Conservation (phyloP, 2,329 filamentous ascomycete species). For the Zymoseptoria passerinii region DNA sequence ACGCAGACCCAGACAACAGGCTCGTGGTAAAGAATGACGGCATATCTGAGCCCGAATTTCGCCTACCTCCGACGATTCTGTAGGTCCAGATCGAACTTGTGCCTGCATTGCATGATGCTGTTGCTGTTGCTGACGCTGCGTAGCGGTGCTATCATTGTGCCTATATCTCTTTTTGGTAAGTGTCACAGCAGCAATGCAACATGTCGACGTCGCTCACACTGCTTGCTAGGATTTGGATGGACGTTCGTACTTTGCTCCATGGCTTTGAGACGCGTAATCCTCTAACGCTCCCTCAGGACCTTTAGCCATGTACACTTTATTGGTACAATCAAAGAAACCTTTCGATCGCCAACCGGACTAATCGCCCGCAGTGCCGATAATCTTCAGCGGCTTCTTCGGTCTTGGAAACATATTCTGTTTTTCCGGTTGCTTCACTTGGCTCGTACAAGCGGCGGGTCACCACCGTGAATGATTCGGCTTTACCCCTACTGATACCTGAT, state of each 20-base stretch:
- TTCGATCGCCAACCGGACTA: conserved; percentile 11
- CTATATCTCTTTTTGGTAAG: conserved; percentile 69
- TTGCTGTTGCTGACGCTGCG: conserved; percentile 13
- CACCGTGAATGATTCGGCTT: neutral
- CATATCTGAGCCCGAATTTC: conserved; percentile 74
- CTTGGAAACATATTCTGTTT: conserved; percentile 58
- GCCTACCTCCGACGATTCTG: conserved; percentile 57
- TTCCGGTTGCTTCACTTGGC: conserved; percentile 47
- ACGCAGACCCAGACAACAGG: conserved; percentile 33
- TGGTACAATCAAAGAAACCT: conserved; percentile 3
- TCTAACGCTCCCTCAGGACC: conserved; percentile 7
- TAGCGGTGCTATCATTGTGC: conserved; percentile 65
- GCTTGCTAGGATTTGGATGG: conserved; percentile 14
- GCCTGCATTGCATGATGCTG: conserved; percentile 1
- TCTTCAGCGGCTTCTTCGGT: conserved; percentile 42
- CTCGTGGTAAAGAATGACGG: conserved; percentile 50
- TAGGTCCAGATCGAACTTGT: conserved; percentile 14
- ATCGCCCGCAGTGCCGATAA: conserved; percentile 38
- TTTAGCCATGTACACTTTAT: conserved; percentile 16
- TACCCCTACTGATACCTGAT: conserved; percentile 11
- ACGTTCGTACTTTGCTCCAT: conserved; percentile 9
- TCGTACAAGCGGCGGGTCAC: conserved; percentile 13
- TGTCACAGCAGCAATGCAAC: conserved; percentile 1
- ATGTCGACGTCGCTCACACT: conserved; percentile 3
- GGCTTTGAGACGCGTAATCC: conserved; percentile 7